Percentiles rank a stretch among this genome's conserved stretches.
phyloP scores from a whole-genome alignment of 2,329 filamentous ascomycete species.

The Metarhizium rileyi region DNA sequence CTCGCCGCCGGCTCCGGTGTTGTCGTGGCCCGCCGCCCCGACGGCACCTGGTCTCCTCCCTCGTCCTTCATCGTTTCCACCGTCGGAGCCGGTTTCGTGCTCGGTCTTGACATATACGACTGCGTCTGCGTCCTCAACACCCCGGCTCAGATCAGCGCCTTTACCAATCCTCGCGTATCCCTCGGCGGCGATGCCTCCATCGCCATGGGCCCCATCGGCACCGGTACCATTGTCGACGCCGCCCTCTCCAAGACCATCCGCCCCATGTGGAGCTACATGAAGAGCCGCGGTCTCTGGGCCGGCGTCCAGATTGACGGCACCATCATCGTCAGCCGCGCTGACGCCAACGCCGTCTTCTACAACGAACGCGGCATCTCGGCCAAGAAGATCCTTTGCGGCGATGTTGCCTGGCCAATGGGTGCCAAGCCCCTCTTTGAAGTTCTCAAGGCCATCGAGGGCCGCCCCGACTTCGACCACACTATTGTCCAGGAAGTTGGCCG shows the following conservation, averaged over 20 bases:
- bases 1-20: slow-evolving; percentile 51
- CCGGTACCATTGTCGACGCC: slow-evolving; percentile 48
- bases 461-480: slow-evolving; percentile 14
- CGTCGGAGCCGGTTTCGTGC: slow-evolving; percentile 58
- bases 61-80: slow-evolving; percentile 65
- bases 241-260: slow-evolving; percentile 26
- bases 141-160: slow-evolving; percentile 55
- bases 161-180: slow-evolving; percentile 56
- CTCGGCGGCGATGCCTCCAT: slow-evolving; percentile 62
- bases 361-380: slow-evolving; percentile 39
- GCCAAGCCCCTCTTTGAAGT: slow-evolving; percentile 29
- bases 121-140: slow-evolving; percentile 69
- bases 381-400: slow-evolving; percentile 24
- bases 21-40: slow-evolving; percentile 44
- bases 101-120: slow-evolving; percentile 68
- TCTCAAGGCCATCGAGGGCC: slow-evolving; percentile 28
- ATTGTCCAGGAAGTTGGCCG: slow-evolving; percentile 18
- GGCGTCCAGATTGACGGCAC: slow-evolving; percentile 76
- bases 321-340: slow-evolving; percentile 62
- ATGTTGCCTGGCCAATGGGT: slow-evolving; percentile 30
- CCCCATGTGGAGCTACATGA: slow-evolving; percentile 74
- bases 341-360: slow-evolving; percentile 74
- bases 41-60: slow-evolving; percentile 61
- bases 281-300: slow-evolving; percentile 69
- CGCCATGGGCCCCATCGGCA: slow-evolving; percentile 47